A percentile compares a stretch with the other conserved stretches of the same genome.
phyloP scores from a whole-genome alignment of 805 yeast species.

The Candida rishiriensis region DNA sequence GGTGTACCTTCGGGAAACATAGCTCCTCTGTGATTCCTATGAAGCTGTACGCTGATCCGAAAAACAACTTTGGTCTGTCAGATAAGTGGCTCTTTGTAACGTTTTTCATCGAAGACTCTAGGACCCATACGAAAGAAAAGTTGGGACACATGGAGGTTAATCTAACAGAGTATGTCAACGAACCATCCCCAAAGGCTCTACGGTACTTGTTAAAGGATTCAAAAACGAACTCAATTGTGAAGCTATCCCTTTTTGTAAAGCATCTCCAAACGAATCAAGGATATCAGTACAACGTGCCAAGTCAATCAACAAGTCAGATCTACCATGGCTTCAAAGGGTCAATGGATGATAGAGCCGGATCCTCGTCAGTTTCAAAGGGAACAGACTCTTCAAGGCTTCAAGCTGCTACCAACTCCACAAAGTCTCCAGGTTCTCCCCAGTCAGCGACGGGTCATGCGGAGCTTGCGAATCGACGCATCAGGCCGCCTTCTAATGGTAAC shows the following conservation, averaged over 20 bases:
- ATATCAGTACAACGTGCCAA: constrained; percentile 17
- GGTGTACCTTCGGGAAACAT: constrained; percentile 40
- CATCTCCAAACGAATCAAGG: constrained; percentile 13
- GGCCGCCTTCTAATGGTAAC: background rate
- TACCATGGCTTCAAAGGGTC: constrained; percentile 23
- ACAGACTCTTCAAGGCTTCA: too few species aligned
- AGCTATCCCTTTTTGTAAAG: constrained; percentile 41
- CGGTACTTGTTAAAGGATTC: constrained; percentile 72
- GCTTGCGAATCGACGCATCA: too few species aligned
- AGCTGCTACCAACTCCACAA: background rate
- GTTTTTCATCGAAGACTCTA: constrained; percentile 31
- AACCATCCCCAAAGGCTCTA: constrained; percentile 46
- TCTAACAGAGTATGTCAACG: constrained; percentile 64
- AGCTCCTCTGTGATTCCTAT: constrained; percentile 27
- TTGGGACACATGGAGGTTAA: constrained; percentile 69
- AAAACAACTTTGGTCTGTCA: constrained; percentile 32
- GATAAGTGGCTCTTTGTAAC: constrained; percentile 39
- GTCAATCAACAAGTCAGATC: constrained; percentile 14
- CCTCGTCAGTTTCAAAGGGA: background rate
- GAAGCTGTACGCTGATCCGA: constrained; percentile 36
- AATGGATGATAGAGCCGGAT: constrained; percentile 6
- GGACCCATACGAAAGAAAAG: constrained; percentile 35
- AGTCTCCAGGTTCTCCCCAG: background rate
- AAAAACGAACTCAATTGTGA: constrained; percentile 77
- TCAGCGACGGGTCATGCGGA: background rate